These are phyloP conservation scores for Diutina ranongensis DNA, from an alignment of 1,139 yeast species.

Conservation along the genomic window DNA sequence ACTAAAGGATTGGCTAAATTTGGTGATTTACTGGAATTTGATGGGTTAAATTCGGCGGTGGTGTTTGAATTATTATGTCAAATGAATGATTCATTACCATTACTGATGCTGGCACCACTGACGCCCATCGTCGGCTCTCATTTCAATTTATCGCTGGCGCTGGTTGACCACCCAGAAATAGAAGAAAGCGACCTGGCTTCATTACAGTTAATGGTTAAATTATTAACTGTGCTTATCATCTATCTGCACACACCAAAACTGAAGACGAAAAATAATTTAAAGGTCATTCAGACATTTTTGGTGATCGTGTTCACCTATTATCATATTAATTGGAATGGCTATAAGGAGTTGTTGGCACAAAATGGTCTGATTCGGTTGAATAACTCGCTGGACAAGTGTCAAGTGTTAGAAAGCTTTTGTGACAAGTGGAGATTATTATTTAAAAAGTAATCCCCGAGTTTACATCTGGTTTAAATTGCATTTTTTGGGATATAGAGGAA, in stretches of 20 bases:
- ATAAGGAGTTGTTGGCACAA: slow-evolving; percentile 20
- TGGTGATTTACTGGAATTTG: slow-evolving; percentile 21
- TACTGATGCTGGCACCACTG: slow-evolving; percentile 34
- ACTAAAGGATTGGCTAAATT: slow-evolving; percentile 17
- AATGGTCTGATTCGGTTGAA: slow-evolving; percentile 24
- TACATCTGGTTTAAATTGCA: too few relatives aligned
- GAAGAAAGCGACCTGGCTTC: background rate
- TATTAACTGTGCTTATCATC: slow-evolving; percentile 9
- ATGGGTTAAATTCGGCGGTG: slow-evolving; percentile 18
- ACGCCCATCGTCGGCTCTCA: slow-evolving; percentile 22
- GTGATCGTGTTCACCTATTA: slow-evolving; percentile 26
- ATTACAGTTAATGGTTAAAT: slow-evolving; percentile 21
- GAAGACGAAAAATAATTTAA: slow-evolving; percentile 1
- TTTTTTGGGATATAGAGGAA: background rate
- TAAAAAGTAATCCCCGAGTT: slow-evolving; percentile 6
- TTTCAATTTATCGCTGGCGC: background rate
- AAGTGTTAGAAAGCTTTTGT: slow-evolving; percentile 30
- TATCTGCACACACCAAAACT: slow-evolving; percentile 22
- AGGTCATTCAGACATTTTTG: slow-evolving; percentile 21
- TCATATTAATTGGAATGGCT: slow-evolving; percentile 34
- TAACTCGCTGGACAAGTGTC: slow-evolving; percentile 22
- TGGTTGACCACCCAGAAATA: background rate
- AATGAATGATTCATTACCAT: slow-evolving; percentile 30
- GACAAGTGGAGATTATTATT: slow-evolving; percentile 28
- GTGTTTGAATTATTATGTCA: slow-evolving; percentile 27